Conservation (phyloP, 257 asterid genomes). For the Salvia hispanica region DNA sequence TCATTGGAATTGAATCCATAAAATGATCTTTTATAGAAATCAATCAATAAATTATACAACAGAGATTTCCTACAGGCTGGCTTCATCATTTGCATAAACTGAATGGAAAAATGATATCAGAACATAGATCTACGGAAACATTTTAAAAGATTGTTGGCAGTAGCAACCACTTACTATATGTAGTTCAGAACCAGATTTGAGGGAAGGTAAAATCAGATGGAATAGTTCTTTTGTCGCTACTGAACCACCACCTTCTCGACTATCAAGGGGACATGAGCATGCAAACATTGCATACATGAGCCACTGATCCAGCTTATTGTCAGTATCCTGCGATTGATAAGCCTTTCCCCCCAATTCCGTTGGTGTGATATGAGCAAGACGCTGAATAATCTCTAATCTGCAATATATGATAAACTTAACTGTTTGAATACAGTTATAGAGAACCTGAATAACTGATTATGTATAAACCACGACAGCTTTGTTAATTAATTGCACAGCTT, state of each 20-base stretch:
- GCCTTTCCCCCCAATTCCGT: slow-evolving; percentile 97
- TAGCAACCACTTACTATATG: slow-evolving; percentile 70
- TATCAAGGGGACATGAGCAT: slow-evolving; percentile 85
- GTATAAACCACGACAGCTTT: slow-evolving; percentile 10
- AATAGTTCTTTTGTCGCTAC: slow-evolving; percentile 87
- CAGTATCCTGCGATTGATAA: slow-evolving; percentile 91
- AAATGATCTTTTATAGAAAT: background rate
- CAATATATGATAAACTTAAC: slow-evolving; percentile 34
- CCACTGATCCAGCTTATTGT: slow-evolving; percentile 97
- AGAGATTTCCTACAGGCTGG: slow-evolving; percentile 20
- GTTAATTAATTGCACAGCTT: background rate
- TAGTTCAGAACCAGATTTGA: slow-evolving; percentile 91
- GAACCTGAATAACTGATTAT: slow-evolving; percentile 24
- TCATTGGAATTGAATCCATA: slow-evolving; percentile 23
- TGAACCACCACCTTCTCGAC: slow-evolving; percentile 87
- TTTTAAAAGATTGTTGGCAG: slow-evolving; percentile 25
- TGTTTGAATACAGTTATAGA: slow-evolving; percentile 13
- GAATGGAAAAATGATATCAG: slow-evolving; percentile 9
- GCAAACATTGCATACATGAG: slow-evolving; percentile 98
- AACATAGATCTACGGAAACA: slow-evolving; percentile 17
- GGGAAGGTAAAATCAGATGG: slow-evolving; percentile 93
- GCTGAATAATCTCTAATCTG: slow-evolving; percentile 94
- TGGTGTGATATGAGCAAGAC: slow-evolving; percentile 92
- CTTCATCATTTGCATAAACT: slow-evolving; percentile 15
- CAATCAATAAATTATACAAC: background rate